Percentiles rank a stretch among this genome's conserved stretches.
Evolutionary conservation across 352 stramenopile genomes (phyloP).

Genomic region (Globisporangium mamillatum): DNA sequence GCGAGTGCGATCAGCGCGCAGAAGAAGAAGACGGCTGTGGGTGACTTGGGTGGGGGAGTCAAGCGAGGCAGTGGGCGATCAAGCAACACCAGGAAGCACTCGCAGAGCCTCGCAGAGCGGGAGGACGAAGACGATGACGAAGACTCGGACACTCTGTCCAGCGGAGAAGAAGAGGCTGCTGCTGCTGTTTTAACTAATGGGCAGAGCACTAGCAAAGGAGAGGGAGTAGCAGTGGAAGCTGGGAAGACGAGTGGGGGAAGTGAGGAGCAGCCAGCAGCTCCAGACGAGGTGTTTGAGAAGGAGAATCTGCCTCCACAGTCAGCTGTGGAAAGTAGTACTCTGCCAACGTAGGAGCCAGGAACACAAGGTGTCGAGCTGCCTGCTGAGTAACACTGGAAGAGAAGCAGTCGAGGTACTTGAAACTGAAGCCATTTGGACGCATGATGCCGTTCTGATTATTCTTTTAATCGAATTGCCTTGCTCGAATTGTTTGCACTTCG

Average conservation of each 20-base stretch:
- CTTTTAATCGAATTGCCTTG: not conserved
- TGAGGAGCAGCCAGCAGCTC: not conserved
- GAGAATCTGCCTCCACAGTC: not conserved
- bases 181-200: too few species aligned
- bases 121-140: constrained; percentile 2
- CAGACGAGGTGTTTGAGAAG: not conserved
- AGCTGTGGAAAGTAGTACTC: not conserved
- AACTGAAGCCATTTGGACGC: not conserved
- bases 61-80: constrained; percentile 5
- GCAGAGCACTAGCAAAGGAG: not conserved
- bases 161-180: not conserved
- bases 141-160: not conserved
- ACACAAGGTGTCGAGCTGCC: not conserved
- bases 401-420: not conserved
- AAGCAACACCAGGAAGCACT: not conserved
- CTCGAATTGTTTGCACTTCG: not conserved
- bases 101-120: not conserved
- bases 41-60: not conserved
- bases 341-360: not conserved
- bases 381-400: not conserved
- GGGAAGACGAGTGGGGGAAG: not conserved
- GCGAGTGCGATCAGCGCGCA: constrained; percentile 45
- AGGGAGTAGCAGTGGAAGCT: not conserved
- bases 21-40: constrained; percentile 5
- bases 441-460: not conserved